Evolutionary conservation across 352 stramenopile species (phyloP), one percentile per base, ranked within the genome.

Genomic region (Phytophthora citrophthora): DNA sequence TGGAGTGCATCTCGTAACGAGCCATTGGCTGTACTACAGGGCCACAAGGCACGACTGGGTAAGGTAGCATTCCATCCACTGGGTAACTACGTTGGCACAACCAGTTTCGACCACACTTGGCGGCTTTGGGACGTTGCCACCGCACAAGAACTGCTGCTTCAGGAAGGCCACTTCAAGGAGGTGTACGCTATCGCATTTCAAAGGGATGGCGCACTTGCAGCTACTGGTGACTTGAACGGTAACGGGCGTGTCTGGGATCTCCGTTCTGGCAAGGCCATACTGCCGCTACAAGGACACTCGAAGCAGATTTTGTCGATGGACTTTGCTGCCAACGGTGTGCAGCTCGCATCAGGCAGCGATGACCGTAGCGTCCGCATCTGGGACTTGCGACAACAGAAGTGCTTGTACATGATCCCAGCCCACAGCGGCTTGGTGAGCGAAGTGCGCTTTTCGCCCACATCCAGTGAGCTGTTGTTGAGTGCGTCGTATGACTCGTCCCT

Each of bases 71-170:
- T 98, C 67, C 97, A 99, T 77, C 96, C 97, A 4, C 75, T 87
- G n/a, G 94, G 96, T 12, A 67, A 90, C 39, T 94, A 93, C 64
- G 77, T 99, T 5, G 96, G 85, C 23, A 99, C 95, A 7, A 98
- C 96, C 9, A 98, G 90, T 70, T 99, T 98, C 66, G 97, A 99
- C 73, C 90, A 98, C 61, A 98, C 96, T 18, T 99, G 96, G 96
- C 81, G 97, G n/a, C 81, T 99, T 13, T 99, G 96, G 97, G 97
- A 99, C 72, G 82, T 98, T 12, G 89, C 97, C 31, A 97, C 91
- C 1, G 87, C 81, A 7, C 82, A 91, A 39, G 93, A 97, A 59
- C 71, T 99, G 44, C 68, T 99, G 32, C 61, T 99, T 12, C 97
- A 99, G 70, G 97, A 99, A 88, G 97, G 97, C 1, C 97, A 99